phyloP scores from a whole-genome alignment of 202 grass and related monocot species.

The Panicum hallii region DNA sequence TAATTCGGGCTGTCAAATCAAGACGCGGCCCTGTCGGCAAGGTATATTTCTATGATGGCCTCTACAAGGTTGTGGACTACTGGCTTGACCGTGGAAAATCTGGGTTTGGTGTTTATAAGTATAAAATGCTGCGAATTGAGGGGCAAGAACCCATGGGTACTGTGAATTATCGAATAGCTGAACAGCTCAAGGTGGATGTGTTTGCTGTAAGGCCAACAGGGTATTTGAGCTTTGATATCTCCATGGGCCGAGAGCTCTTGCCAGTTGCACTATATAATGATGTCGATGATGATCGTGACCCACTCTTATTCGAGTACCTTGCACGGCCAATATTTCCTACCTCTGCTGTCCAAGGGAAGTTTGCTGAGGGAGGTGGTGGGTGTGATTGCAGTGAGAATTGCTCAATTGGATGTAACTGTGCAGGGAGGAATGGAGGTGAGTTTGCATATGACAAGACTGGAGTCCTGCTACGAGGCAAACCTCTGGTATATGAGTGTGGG shows the following conservation, averaged over 20 bases:
- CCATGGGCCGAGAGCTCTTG: conserved; percentile 76
- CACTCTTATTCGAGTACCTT: conserved; percentile 80
- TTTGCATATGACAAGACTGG: conserved; percentile 79
- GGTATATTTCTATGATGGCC: conserved; percentile 94
- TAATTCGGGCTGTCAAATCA: conserved; percentile 75
- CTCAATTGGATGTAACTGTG: conserved; percentile 77
- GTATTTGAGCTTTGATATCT: conserved; percentile 90
- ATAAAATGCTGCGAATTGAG: conserved; percentile 84
- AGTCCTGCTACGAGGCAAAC: conserved; percentile 77
- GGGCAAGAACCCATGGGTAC: conserved; percentile 94
- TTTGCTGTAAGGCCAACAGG: conserved; percentile 64
- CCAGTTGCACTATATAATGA: conserved; percentile 82
- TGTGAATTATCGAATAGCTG: conserved; percentile 69
- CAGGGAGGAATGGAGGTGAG: conserved; percentile 77
- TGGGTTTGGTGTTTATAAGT: conserved; percentile 93
- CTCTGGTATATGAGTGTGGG: conserved; percentile 87
- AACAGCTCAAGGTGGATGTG: conserved; percentile 74
- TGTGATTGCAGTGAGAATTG: conserved; percentile 75
- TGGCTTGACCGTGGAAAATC: conserved; percentile 89
- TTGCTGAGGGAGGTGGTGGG: conserved; percentile 65
- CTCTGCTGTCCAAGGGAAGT: conserved; percentile 77
- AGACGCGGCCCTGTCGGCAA: conserved; percentile 56
- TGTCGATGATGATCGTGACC: conserved; percentile 86
- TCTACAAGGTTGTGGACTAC: conserved; percentile 90
- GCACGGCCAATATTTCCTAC: conserved; percentile 76